These are phyloP conservation scores for Scleroderma citrinum DNA, from an alignment of 768 basidiomycete genomes.

Conservation along the genomic window DNA sequence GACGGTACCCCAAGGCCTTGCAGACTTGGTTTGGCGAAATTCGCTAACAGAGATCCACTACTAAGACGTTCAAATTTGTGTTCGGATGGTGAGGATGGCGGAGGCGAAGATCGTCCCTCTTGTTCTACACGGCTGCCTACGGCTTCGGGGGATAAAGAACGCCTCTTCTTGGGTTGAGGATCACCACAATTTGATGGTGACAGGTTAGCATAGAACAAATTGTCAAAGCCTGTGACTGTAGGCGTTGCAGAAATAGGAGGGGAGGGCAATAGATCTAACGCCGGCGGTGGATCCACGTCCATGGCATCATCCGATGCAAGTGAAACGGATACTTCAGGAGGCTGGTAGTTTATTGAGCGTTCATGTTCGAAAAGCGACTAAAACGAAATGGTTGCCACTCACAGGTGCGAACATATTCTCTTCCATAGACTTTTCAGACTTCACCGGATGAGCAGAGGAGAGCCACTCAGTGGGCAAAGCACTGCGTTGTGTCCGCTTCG, in stretches of 20 bases:
- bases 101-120: slow-evolving; percentile 44
- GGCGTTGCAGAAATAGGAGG: slow-evolving; percentile 46
- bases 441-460: slow-evolving; percentile 15
- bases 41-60: slow-evolving; percentile 28
- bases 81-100: slow-evolving; percentile 41
- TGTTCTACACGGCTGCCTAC: slow-evolving; percentile 29
- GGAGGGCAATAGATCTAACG: slow-evolving; percentile 28
- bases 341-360: slow-evolving; percentile 22
- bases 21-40: slow-evolving; percentile 46
- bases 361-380: slow-evolving; percentile 1
- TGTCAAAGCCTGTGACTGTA: slow-evolving; percentile 48
- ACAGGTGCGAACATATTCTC: slow-evolving; percentile 27
- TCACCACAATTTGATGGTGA: slow-evolving; percentile 41
- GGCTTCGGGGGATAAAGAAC: slow-evolving; percentile 53
- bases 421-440: slow-evolving; percentile 16
- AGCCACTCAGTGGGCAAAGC: slow-evolving; percentile 64
- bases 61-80: slow-evolving; percentile 43
- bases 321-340: slow-evolving; percentile 34
- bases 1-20: slow-evolving; percentile 52
- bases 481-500: slow-evolving; percentile 55
- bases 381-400: slow-evolving; percentile 7
- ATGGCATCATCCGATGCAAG: slow-evolving; percentile 59
- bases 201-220: slow-evolving; percentile 53
- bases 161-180: slow-evolving; percentile 47
- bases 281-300: slow-evolving; percentile 66